Evolutionary conservation across 495 filamentous ascomycete genomes (phyloP).

Genomic region (Hypoxylon fragiforme): DNA sequence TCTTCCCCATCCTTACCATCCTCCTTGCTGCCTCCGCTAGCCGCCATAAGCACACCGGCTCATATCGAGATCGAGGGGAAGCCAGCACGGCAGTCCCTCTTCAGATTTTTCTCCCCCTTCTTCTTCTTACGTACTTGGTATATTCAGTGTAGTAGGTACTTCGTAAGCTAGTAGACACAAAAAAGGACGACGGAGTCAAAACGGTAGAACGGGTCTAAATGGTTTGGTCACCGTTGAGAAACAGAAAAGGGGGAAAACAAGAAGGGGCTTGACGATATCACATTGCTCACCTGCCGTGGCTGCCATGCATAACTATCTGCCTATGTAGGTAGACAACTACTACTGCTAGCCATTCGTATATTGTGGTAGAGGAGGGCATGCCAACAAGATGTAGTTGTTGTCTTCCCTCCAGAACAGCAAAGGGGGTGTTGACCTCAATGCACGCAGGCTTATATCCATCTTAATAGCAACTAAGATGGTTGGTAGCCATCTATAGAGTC

Average conservation of each 20-base stretch:
- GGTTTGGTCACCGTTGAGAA: slow-evolving; percentile 29
- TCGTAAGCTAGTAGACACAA: slow-evolving; percentile 11
- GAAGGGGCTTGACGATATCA: slow-evolving; percentile 11
- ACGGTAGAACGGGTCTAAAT: slow-evolving; percentile 33
- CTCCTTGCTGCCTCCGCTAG: slow-evolving; percentile 35
- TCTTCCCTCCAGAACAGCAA: slow-evolving; percentile 30
- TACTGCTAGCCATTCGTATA: too few relatives aligned
- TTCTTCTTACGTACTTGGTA: too few relatives aligned
- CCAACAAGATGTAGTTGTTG: slow-evolving; percentile 16
- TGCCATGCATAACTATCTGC: slow-evolving; percentile 9
- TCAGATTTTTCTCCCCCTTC: too few relatives aligned
- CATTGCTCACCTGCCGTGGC: slow-evolving; percentile 27
- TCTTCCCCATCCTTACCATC: slow-evolving; percentile 28
- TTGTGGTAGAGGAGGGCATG: slow-evolving; percentile 20
- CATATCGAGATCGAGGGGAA: slow-evolving; percentile 40
- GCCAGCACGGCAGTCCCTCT: slow-evolving; percentile 37
- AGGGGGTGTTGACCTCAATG: slow-evolving; percentile 1
- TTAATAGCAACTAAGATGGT: too few relatives aligned
- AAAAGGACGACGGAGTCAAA: slow-evolving; percentile 32
- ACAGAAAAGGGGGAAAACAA: slow-evolving; percentile 7
- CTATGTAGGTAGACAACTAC: too few relatives aligned
- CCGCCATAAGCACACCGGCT: slow-evolving; percentile 36
- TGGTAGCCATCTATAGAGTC: slow-evolving; percentile 7
- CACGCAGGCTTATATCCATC: slow-evolving; percentile 7
- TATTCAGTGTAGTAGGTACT: too few relatives aligned